Percentiles rank a stretch among this genome's conserved stretches.
These are phyloP conservation scores for Zygoascus flipseniorum DNA, from an alignment of 805 yeast genomes.

Conservation along the genomic window DNA sequence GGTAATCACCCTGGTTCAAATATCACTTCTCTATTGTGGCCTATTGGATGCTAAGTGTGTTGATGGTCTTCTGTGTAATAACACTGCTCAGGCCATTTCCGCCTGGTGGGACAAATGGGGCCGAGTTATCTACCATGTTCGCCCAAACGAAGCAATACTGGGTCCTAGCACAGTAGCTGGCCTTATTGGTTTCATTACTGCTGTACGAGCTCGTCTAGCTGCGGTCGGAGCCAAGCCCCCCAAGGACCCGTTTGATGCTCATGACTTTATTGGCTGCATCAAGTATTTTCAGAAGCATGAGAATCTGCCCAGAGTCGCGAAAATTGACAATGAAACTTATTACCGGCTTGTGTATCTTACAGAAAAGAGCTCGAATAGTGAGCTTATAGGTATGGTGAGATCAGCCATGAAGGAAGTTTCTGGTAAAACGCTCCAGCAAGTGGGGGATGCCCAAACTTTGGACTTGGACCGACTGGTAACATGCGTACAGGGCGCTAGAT, in stretches of 20 bases:
- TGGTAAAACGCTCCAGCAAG: conserved; percentile 27
- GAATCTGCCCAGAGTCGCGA: conserved; percentile 42
- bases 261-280: conserved; percentile 56
- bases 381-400: conserved; percentile 45
- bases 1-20: conserved; percentile 65
- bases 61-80: conserved; percentile 78
- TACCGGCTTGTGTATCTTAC: conserved; percentile 41
- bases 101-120: conserved; percentile 84
- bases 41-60: conserved; percentile 58
- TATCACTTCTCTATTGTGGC: conserved; percentile 68
- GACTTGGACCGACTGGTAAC: conserved; percentile 28
- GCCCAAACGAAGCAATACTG: conserved; percentile 44
- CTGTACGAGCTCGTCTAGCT: conserved; percentile 58
- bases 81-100: conserved; percentile 61
- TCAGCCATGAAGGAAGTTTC: conserved; percentile 62
- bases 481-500: conserved; percentile 26
- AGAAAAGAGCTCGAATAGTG: conserved; percentile 33
- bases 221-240: conserved; percentile 49
- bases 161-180: conserved; percentile 70
- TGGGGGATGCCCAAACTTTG: conserved; percentile 28
- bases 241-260: conserved; percentile 78
- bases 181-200: conserved; percentile 64
- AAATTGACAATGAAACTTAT: conserved; percentile 50
- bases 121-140: conserved; percentile 22
- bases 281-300: conserved; percentile 71